Base-by-base conservation (phyloP, 768 basidiomycete genomes). In the Inosperma sp. region DNA sequence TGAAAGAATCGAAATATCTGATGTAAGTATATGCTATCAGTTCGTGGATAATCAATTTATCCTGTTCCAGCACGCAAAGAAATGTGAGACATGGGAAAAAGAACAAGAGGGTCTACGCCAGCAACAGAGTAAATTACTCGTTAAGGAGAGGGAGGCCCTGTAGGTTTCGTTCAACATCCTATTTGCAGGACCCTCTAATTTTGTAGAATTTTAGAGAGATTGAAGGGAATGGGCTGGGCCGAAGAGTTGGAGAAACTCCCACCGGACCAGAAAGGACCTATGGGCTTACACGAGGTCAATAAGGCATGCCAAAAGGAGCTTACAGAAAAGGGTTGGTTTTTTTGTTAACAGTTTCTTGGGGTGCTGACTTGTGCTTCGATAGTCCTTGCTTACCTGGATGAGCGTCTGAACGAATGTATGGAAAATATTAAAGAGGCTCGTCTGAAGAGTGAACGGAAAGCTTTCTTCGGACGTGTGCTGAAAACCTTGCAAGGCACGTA, bases 211-310 rank as follows among this genome's bases (percentile, higher is more conserved):
- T 13, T 49, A 16, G 46, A 39, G n/a, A 30, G 46, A 19, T 30
- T 53, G 22, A 34, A 10, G 31, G 39, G 27, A 34, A 49, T 40
- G 52, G 52, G 52, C 22, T 53, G 52, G 52, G 46, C 4, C 5
- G 39, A 49, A 26, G 52, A 53, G 33, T 17, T 53, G 7, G 21
- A 48, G 16, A 49, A 39, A 12, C 17, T 35, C 16, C 7, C 21
- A 13, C 4, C 17, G 35, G 14, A 14, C 13, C 5, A 14, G 12
- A 1, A 25, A 17, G 3, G n/a, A 19, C 42, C 40, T 34, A 26
- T 13, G 21, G 8, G 21, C 13, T 27, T 33, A 16, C 3, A 14
- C 19, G 30, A 44, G 19, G 34, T 51, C 22, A 22, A 16, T 9
- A 51, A 43, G 41, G 49, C 49, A 16, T 29, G 40, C 23, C 40